Percentiles rank a stretch among this genome's conserved stretches.
Evolutionary conservation across 129 eudicot genomes (phyloP).

Genomic region (Sambucus nigra): DNA sequence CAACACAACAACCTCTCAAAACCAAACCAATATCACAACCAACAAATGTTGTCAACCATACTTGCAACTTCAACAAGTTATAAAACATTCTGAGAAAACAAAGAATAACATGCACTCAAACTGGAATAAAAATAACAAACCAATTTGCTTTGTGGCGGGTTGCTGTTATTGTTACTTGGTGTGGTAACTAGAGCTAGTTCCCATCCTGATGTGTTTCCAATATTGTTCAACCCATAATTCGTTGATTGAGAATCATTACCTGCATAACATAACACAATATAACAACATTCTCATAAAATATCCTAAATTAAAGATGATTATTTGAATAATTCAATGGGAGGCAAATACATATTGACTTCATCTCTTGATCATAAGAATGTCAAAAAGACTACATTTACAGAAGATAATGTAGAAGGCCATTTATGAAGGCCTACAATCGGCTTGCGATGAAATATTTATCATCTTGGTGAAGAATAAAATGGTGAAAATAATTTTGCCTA

Average conservation of each 20-base stretch:
- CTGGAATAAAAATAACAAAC: conserved; percentile 22
- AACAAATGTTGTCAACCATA: not conserved
- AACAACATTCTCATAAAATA: too few relatives aligned
- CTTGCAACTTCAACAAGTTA: too few relatives aligned
- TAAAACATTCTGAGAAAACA: not conserved
- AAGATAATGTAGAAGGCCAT: too few relatives aligned
- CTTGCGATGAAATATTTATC: too few relatives aligned
- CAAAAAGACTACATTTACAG: not conserved
- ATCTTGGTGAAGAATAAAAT: too few relatives aligned
- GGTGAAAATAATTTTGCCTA: too few relatives aligned
- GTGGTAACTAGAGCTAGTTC: conserved; percentile 69
- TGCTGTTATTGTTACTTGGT: conserved; percentile 43
- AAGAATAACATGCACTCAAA: not conserved
- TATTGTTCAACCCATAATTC: conserved; percentile 26
- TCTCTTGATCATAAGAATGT: not conserved
- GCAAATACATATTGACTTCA: too few relatives aligned
- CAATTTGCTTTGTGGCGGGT: conserved; percentile 30
- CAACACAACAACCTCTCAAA: too few relatives aligned
- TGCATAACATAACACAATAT: conserved; percentile 6
- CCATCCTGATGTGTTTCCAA: conserved; percentile 64
- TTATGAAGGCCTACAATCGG: too few relatives aligned
- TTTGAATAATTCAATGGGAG: too few relatives aligned
- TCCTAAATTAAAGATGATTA: too few relatives aligned
- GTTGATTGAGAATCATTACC: conserved; percentile 27
- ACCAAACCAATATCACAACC: too few relatives aligned